Evolutionary conservation across 2,329 filamentous ascomycete genomes (phyloP).

Genomic region (Colletotrichum scovillei): DNA sequence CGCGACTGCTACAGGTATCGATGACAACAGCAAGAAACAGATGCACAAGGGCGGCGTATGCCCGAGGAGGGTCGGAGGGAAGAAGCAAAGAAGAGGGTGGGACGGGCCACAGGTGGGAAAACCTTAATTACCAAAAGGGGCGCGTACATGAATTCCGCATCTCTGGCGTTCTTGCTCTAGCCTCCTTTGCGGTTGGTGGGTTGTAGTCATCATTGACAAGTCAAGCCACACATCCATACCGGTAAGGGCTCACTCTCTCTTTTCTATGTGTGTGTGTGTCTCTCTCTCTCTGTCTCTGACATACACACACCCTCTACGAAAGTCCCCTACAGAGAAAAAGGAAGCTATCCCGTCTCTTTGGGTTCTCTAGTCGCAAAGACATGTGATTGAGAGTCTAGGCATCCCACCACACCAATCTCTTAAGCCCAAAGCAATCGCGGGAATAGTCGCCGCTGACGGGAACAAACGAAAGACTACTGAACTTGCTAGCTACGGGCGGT

Average conservation of each 20-base stretch:
- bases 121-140: slow-evolving; percentile 20
- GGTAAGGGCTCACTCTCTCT: not conserved
- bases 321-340: not conserved
- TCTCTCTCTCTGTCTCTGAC: not conserved
- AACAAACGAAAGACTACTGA: not conserved
- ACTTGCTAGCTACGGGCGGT: not conserved
- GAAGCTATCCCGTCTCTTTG: not conserved
- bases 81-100: not conserved
- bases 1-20: not conserved
- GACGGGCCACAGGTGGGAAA: not conserved
- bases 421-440: not conserved
- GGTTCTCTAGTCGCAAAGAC: not conserved
- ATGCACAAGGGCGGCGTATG: not conserved
- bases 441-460: not conserved
- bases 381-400: not conserved
- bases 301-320: not conserved
- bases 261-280: not conserved
- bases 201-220: not conserved
- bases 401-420: not conserved
- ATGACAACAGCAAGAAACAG: not conserved
- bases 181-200: not conserved
- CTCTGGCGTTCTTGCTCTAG: not conserved
- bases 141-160: not conserved
- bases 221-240: not conserved
- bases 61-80: not conserved